Evolutionary conservation across 306 rosid genomes (phyloP).

Genomic region (Trifolium pratense): DNA sequence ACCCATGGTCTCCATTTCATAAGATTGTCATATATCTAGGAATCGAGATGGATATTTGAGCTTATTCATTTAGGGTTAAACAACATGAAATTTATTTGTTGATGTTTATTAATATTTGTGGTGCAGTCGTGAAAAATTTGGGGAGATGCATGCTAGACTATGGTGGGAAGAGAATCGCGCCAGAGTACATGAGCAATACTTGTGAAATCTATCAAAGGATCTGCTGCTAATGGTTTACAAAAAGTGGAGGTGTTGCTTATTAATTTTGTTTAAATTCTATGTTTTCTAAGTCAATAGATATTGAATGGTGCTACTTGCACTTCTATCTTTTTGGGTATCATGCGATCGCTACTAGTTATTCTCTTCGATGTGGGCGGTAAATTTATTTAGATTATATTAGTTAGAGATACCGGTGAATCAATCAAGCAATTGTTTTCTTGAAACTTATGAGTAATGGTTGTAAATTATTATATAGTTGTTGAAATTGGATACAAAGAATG

Average conservation of each 20-base stretch:
- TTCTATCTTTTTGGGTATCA: constrained; percentile 44
- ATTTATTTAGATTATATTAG: constrained; percentile 36
- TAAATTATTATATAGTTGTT: constrained; percentile 42
- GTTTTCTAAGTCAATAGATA: constrained; percentile 49
- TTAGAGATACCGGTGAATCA: constrained; percentile 21
- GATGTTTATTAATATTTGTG: constrained; percentile 30
- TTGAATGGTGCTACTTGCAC: constrained; percentile 54
- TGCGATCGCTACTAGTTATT: constrained; percentile 1
- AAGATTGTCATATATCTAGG: constrained; percentile 7
- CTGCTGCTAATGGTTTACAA: constrained; percentile 38
- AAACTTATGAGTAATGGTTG: constrained; percentile 43
- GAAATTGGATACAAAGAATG: constrained; percentile 43
- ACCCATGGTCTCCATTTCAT: neutral
- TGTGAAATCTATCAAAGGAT: constrained; percentile 52
- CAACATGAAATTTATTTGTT: constrained; percentile 26
- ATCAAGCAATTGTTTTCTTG: constrained; percentile 25
- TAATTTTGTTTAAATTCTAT: constrained; percentile 45
- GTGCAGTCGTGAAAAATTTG: constrained; percentile 93
- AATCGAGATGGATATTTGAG: no score
- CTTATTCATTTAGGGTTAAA: constrained; percentile 21
- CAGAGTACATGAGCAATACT: constrained; percentile 91
- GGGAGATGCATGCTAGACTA: constrained; percentile 93
- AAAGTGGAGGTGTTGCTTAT: constrained; percentile 51
- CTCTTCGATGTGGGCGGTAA: constrained; percentile 52
- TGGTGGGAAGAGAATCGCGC: constrained; percentile 99